These are phyloP conservation scores for Pleurotus sapidus DNA, from an alignment of 768 basidiomycete species.

Conservation along the genomic window DNA sequence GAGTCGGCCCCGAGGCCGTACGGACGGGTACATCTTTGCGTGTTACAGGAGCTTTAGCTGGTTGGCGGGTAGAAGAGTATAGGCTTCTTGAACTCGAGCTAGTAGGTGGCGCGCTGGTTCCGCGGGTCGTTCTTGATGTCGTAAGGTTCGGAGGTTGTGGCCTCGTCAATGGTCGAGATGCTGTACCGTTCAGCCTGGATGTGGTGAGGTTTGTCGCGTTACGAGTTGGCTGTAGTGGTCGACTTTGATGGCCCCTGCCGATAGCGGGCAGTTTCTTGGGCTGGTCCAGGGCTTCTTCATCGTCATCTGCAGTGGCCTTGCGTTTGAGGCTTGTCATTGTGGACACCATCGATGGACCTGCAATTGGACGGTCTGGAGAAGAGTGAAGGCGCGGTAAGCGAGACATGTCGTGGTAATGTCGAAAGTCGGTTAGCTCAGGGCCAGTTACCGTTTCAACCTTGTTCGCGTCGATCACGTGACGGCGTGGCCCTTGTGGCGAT, in stretches of 20 bases:
- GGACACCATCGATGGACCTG: constrained; percentile 21
- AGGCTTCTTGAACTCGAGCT: constrained; percentile 13
- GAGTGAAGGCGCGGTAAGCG: constrained; percentile 43
- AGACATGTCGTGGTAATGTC: constrained; percentile 28
- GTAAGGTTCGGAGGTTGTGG: constrained; percentile 48
- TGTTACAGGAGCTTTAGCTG: constrained; percentile 20
- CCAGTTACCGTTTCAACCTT: background rate
- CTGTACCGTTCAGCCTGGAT: constrained; percentile 17
- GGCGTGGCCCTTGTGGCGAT: background rate
- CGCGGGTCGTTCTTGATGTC: constrained; percentile 41
- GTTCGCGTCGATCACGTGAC: constrained; percentile 16
- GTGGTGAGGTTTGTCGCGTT: constrained; percentile 35
- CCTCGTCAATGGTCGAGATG: constrained; percentile 44
- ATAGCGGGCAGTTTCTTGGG: constrained; percentile 68
- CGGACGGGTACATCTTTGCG: constrained; percentile 14
- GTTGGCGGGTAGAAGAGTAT: constrained; percentile 15
- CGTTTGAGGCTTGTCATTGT: constrained; percentile 37
- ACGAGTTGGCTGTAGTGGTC: constrained; percentile 50
- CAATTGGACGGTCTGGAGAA: constrained; percentile 27
- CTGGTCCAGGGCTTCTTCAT: constrained; percentile 48
- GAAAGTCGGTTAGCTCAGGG: background rate
- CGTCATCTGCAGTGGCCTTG: constrained; percentile 36
- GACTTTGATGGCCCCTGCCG: constrained; percentile 36
- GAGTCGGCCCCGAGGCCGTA: constrained; percentile 9
- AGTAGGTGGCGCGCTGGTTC: constrained; percentile 68